phyloP scores from a whole-genome alignment of 1,284 basidiomycete species.

The Boletus sp. region DNA sequence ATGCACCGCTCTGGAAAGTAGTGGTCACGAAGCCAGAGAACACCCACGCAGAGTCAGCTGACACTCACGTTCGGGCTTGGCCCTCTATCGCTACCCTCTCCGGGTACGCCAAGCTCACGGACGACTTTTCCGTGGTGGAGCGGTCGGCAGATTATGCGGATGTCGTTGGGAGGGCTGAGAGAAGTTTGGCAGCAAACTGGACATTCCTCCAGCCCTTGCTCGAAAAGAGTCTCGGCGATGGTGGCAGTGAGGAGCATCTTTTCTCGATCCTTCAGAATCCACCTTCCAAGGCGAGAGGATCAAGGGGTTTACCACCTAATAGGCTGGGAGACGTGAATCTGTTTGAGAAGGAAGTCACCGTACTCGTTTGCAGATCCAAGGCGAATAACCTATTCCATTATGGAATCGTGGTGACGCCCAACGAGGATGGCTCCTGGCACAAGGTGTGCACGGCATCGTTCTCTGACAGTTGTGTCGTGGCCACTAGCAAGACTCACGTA shows the following conservation, averaged over 20 bases:
- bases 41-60: background rate
- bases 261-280: background rate
- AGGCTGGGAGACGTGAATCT: slow-evolving; percentile 2
- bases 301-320: background rate
- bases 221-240: background rate
- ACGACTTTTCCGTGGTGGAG: slow-evolving; percentile 10
- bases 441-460: slow-evolving; percentile 4
- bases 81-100: background rate
- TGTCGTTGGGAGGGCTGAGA: slow-evolving; percentile 1
- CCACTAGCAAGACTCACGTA: background rate
- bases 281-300: background rate
- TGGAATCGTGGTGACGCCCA: slow-evolving; percentile 2
- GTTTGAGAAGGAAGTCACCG: background rate
- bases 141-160: background rate
- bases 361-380: slow-evolving; percentile 5
- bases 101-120: background rate
- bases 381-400: background rate
- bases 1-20: slow-evolving; percentile 9
- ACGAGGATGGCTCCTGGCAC: slow-evolving; percentile 1
- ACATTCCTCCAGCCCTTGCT: slow-evolving; percentile 1
- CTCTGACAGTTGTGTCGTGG: background rate
- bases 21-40: background rate
- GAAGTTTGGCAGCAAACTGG: background rate
- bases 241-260: background rate
- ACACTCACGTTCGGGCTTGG: background rate